Conservation (phyloP, 2,329 filamentous ascomycete species). For the Hypoxylon sp. region DNA sequence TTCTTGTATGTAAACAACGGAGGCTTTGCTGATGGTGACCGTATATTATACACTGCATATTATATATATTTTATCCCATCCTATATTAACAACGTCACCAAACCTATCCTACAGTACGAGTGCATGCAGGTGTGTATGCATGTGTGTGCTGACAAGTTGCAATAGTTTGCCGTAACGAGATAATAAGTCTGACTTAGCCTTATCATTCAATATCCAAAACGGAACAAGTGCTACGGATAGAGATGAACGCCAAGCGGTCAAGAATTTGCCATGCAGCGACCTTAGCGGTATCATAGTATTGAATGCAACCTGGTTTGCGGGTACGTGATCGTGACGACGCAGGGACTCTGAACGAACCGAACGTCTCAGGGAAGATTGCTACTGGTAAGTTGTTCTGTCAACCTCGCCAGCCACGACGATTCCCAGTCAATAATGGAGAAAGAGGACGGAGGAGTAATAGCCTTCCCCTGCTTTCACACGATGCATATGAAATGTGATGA, state of each 20-base stretch:
- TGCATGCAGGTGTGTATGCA: conserved; percentile 38
- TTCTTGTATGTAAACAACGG: not conserved
- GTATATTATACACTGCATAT: conserved; percentile 23
- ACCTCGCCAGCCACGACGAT: conserved; percentile 23
- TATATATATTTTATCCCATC: conserved; percentile 16
- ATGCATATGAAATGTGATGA: conserved; percentile 39
- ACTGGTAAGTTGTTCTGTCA: conserved; percentile 10
- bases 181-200: conserved; percentile 43
- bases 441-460: conserved; percentile 1
- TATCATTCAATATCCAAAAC: conserved; percentile 38
- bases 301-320: conserved; percentile 40
- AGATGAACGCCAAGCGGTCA: conserved; percentile 44
- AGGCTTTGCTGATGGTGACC: not conserved
- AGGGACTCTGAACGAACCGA: conserved; percentile 37
- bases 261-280: conserved; percentile 37
- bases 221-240: conserved; percentile 40
- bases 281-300: conserved; percentile 24
- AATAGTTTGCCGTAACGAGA: conserved; percentile 43
- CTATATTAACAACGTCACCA: conserved; percentile 29
- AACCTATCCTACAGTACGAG: conserved; percentile 24
- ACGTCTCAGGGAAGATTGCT: conserved; percentile 24
- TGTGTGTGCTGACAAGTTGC: conserved; percentile 41
- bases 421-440: conserved; percentile 14
- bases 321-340: conserved; percentile 37
- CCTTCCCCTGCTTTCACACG: conserved; percentile 32